Base-by-base conservation (phyloP, 169 alveolate genomes). In the Plasmodium berghei region DNA sequence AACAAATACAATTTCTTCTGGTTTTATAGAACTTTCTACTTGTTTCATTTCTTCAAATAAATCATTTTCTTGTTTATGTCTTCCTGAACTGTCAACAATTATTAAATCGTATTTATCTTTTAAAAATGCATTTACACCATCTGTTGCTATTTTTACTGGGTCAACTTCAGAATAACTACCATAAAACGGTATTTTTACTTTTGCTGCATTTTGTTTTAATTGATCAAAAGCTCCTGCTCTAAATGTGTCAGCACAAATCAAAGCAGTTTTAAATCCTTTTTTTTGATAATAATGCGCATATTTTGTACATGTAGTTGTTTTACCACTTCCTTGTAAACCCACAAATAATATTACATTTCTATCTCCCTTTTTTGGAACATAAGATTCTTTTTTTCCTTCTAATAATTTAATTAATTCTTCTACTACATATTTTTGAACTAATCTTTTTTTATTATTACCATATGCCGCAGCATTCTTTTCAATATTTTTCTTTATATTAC, bases 201-300 rank as follows among this genome's bases (percentile, higher is more conserved):
- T 98, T 10, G 99, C 98, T 18, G 99, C 99, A 91, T 98, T 99
- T 94, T 98, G 99, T 89, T 98, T 98, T 89, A 99, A 95, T 96
- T 99, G 99, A 94, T 99, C 99, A 86, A 98, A 99, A 28, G 99
- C 99, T 20, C 99, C 99, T 3, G 99, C 99, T 87, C 99, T 96
- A 94, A 98, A 99, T 14, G 99, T 98, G 93, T 99, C 99, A 1
- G 99, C 99, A 89, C 99, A 99, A 4, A 99, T 99, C 80, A 99
- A 92, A 10, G 99, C 99, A 1, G 98, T 98, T 86, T 98, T 96
- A 99, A 99, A 66, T 73, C 97, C 99, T 94, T 98, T 97, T 63
- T 98, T 93, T 90, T 97, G 97, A 93, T 98, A 98, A 91, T 96
- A 96, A 93, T 98, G 97, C 16, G 99, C 99, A 89, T 94, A 99